Base-by-base conservation (phyloP, 2,329 filamentous ascomycete species). In the Epichloe sibirici region DNA sequence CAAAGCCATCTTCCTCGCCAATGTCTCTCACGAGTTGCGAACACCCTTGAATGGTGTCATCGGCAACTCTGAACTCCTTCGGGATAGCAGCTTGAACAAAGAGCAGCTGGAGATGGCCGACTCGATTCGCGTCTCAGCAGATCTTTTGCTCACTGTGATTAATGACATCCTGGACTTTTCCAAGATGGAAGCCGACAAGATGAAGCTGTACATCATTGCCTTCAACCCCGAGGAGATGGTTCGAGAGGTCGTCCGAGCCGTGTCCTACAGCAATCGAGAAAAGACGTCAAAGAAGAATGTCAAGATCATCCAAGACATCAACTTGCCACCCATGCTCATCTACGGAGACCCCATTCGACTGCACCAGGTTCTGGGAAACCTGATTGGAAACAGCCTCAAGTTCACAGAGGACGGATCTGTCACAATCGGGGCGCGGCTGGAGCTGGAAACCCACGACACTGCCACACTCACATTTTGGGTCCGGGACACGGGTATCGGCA, bases 121-220 rank as follows among this genome's bases (percentile, higher is more conserved):
- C 63, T 91, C 88, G 15, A 93, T 94, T 51, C 82, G 88, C 48
- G 78, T 90, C 35, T 94, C 88, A 48, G 89, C 88, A 0, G 90
- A 96, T 63, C 82, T 93, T 15, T 71, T 96, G 13, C 74, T 96
- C 28, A 93, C 90, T 0, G 88, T 96, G 47, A 96, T 96, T 70
- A 96, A 96, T 63, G 91, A 97, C 63, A 95, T 96, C 51, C 74
- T 96, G 4, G 91, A 97, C 68, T 94, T 95, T 65, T 95, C 90
- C 31, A 94, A 95, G 67, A 89, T 93, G 72, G 89, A 95, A 65
- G 88, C 86, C 3, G 88, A 90, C 59, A 85, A 89, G 65, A 83
- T 95, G 72, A 89, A 93, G 64, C 78, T 90, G 1, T 88, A 88
- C 63, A 77, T 83, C 54, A 83, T 82, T 51, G 79, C 80, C 7